These are phyloP conservation scores for Sclerotinia sclerotiorum DNA, from an alignment of 2,329 filamentous ascomycete genomes.

Conservation along the genomic window DNA sequence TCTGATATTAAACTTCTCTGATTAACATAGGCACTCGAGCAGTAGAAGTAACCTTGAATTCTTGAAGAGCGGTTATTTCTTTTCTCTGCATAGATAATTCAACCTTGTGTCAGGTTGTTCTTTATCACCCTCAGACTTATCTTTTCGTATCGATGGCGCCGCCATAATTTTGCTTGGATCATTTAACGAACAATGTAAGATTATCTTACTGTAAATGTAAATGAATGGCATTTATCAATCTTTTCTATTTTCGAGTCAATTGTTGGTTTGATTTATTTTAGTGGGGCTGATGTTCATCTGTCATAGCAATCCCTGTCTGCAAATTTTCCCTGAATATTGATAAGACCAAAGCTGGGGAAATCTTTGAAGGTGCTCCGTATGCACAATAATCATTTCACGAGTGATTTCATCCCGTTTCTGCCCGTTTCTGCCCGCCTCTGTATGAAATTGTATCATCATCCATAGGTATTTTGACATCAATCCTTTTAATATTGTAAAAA, in stretches of 20 bases:
- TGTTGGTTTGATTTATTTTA: neutral
- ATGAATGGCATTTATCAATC: neutral
- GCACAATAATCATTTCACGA: constrained; percentile 2
- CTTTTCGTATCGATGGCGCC: neutral
- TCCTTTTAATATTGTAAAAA: neutral
- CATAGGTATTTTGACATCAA: neutral
- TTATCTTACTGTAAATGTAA: no score
- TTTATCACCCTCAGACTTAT: neutral
- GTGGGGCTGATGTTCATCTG: neutral
- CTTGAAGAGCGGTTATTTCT: neutral
- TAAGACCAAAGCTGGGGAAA: neutral
- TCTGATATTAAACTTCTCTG: neutral
- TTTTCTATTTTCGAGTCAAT: neutral
- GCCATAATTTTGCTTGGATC: neutral
- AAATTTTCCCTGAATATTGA: neutral
- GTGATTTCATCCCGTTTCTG: neutral
- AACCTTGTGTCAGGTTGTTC: no score
- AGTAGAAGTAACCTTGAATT: neutral
- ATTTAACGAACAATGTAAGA: neutral
- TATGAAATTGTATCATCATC: constrained; percentile 12
- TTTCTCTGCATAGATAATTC: neutral
- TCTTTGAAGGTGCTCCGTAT: neutral
- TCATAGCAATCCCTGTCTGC: constrained; percentile 8
- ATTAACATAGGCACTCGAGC: no score
- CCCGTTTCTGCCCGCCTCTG: no score